Evolutionary conservation across 192 early-diverging fungal genomes (phyloP).

Genomic region (Thamnidium elegans): DNA sequence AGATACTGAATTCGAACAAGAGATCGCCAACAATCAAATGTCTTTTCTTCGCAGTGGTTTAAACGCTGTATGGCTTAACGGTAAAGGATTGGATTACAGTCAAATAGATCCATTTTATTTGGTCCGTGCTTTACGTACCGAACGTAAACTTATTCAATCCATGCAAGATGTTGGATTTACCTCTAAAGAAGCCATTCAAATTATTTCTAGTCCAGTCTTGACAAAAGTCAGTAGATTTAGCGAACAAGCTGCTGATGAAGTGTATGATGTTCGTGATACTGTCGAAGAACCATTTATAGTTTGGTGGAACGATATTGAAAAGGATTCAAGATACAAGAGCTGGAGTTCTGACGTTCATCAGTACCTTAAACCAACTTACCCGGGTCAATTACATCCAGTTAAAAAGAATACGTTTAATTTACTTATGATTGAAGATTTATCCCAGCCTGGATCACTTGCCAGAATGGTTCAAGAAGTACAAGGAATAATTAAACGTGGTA

Average conservation of each 20-base stretch:
- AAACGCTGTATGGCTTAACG: constrained; percentile 64
- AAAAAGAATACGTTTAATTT: constrained; percentile 76
- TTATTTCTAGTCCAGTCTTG: constrained; percentile 29
- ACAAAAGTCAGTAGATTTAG: constrained; percentile 16
- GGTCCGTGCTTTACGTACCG: constrained; percentile 55
- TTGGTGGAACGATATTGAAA: constrained; percentile 94
- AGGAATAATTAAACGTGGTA: constrained; percentile 59
- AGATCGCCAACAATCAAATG: constrained; percentile 36
- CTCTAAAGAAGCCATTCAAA: constrained; percentile 37
- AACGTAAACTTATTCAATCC: constrained; percentile 45
- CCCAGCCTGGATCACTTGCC: constrained; percentile 49
- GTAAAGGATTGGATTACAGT: constrained; percentile 48
- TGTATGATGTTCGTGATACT: constrained; percentile 79
- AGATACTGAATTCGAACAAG: constrained; percentile 42
- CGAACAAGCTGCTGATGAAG: constrained; percentile 28
- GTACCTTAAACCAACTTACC: constrained; percentile 59
- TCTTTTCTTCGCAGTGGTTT: constrained; percentile 14
- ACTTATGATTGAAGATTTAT: constrained; percentile 75
- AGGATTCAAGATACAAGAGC: constrained; percentile 67
- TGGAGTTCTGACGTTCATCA: constrained; percentile 60
- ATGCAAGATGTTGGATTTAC: constrained; percentile 47
- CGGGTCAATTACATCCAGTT: constrained; percentile 72
- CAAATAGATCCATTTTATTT: constrained; percentile 66
- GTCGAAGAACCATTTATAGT: constrained; percentile 51
- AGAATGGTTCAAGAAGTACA: constrained; percentile 60